Base-by-base conservation (phyloP, 2,329 filamentous ascomycete genomes). In the Aquanectria penicillioides region DNA sequence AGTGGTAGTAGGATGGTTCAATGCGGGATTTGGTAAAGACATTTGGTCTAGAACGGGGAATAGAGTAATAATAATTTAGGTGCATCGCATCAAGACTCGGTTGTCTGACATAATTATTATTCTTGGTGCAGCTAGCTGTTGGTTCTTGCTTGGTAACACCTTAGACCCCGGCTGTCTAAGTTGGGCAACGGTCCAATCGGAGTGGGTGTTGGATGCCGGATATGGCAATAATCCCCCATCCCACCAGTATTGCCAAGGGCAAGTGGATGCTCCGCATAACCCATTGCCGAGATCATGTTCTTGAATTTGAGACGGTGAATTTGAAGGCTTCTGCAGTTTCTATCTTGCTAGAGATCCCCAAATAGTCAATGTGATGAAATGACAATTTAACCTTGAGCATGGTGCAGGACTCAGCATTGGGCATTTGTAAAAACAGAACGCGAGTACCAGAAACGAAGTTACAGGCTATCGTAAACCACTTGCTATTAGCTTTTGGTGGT, bases 1-100 rank as follows among this genome's bases (percentile, higher is more conserved):
- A 33, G 18, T 57, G 53, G 53, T 57, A 20, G 25, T 18, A n/a
- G n/a, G 20, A 20, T 22, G 13, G 26, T n/a, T 17, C n/a, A 10
- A 18, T 18, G 5, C 2, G 28, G 17, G 18, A n/a, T 10, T 46
- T 23, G 12, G 17, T 22, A 23, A 33, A 37, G 33, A 25, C 25
- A 17, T 13, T 44, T 9, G 29, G 23, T 34, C 31, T 13, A 29
- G 18, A 18, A 13, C 18, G 23, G 26, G 33, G 25, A 17, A 44
- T 25, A 6, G 34, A 47, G 34, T 43, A 25, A 25, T 54, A 38
- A 51, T 47, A 18, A 25, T 28, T 25, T 50, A 40, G 47, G 28
- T n/a, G n/a, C n/a, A 18, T 28, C 29, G 15, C n/a, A 53, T n/a
- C n/a, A 36, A 15, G 10, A 17, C 23, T 31, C 12, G 15, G 50